phyloP scores from a whole-genome alignment of 108 stramenopile genomes.

The Mediolabrus comicus region DNA sequence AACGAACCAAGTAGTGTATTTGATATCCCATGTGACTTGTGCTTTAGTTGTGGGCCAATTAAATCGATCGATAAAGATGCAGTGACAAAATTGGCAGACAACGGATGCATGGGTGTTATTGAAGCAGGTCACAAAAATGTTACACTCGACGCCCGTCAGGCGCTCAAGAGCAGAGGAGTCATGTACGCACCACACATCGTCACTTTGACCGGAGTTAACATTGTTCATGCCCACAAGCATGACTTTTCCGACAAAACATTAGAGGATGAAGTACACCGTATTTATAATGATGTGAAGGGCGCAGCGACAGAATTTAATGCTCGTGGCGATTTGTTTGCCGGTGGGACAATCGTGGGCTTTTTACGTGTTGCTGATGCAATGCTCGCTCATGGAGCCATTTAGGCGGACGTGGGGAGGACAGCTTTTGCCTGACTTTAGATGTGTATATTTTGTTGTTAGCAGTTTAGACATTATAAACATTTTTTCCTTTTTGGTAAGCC shows the following conservation, averaged over 20 bases:
- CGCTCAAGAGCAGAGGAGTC: slow-evolving; percentile 86
- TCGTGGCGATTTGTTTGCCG: slow-evolving; percentile 89
- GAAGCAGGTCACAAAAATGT: slow-evolving; percentile 89
- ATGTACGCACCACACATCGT: slow-evolving; percentile 88
- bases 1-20: slow-evolving; percentile 77
- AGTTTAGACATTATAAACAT: no score
- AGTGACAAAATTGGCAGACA: slow-evolving; percentile 82
- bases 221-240: slow-evolving; percentile 75
- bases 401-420: background rate
- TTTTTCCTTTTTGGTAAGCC: no score
- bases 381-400: slow-evolving; percentile 95
- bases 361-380: slow-evolving; percentile 94
- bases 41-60: slow-evolving; percentile 89
- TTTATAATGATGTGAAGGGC: slow-evolving; percentile 86
- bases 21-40: slow-evolving; percentile 90
- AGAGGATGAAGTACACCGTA: slow-evolving; percentile 66
- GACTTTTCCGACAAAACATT: slow-evolving; percentile 75
- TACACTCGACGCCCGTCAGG: slow-evolving; percentile 63
- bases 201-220: slow-evolving; percentile 84
- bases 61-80: slow-evolving; percentile 74
- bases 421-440: background rate
- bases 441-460: background rate
- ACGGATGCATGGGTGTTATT: slow-evolving; percentile 88
- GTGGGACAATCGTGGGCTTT: slow-evolving; percentile 93
- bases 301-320: slow-evolving; percentile 95